Percentiles rank a stretch among this genome's conserved stretches.
These are phyloP conservation scores for Neurospora sp. DNA, from an alignment of 2,329 filamentous ascomycete genomes.

Conservation along the genomic window DNA sequence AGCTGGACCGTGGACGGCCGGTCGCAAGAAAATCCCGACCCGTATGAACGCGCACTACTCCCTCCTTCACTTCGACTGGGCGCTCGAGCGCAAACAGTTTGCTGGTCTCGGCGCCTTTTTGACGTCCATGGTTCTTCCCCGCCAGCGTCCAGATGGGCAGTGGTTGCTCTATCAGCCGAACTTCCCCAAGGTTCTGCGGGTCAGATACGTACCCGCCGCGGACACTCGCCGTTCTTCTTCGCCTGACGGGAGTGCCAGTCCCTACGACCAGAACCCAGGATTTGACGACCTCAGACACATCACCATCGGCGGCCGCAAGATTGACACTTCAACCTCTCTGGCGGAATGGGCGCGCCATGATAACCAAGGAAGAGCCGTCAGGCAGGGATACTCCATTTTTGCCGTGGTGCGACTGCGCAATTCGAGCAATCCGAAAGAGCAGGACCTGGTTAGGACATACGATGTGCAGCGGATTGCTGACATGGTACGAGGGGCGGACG, in stretches of 20 bases:
- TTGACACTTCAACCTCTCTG: not conserved
- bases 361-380: not conserved
- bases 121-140: not conserved
- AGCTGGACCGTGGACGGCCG: not conserved
- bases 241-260: not conserved
- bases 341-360: not conserved
- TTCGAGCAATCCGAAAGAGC: not conserved
- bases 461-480: not conserved
- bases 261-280: not conserved
- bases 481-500: not conserved
- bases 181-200: not conserved
- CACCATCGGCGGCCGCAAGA: not conserved
- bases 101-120: not conserved
- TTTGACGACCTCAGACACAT: not conserved
- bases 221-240: not conserved
- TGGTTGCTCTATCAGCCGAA: not conserved
- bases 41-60: not conserved
- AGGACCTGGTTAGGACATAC: not conserved
- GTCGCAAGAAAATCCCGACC: not conserved
- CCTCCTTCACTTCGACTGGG: not conserved
- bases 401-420: not conserved
- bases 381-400: not conserved
- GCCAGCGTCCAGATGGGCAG: not conserved
- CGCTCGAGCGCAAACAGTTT: not conserved
- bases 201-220: not conserved